Base-by-base conservation (phyloP, 352 stramenopile genomes). In the Phytophthora sp. region DNA sequence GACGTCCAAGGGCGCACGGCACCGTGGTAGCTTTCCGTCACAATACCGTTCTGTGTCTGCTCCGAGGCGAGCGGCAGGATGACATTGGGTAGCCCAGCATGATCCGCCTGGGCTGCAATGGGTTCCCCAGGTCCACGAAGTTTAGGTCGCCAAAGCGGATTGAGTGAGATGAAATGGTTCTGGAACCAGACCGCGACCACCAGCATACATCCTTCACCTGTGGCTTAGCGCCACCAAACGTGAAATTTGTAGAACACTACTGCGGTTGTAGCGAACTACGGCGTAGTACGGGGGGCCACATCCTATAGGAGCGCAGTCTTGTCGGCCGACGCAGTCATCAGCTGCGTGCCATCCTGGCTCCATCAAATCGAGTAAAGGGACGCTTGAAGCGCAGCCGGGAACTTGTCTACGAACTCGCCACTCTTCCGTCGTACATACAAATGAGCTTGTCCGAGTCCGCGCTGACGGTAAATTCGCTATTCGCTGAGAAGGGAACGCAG, bases 351-450 rank as follows among this genome's bases (percentile, higher is more conserved):
- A 71, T 98, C 91, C 0, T 85, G 79, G 71, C 85, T 97, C 91
- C 94, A 99, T 13, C 85, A 88, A 46, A 98, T 93, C 21, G 87
- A 94, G 80, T 99, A 99, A 68, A 99, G 98, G 24, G 91, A 98
- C 13, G 91, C 95, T 51, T 83, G 66, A 75, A 98, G 97, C 7
- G 82, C 71, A 4, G 66, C 56, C 12, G 86, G 86, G 64, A 95
- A 95, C 67, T 94, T 93, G 52, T 86, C 76, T 9, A 94, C 63
- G 0, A 97, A 74, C 38, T 88, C 86, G 41, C 97, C 90, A 1
- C 71, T 91, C 65, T 96, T 98, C 94, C 96, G 66, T 99, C 94
- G 74, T 98, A 99, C 20, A 99, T 78, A 59, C 79, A 90, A 67
- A 99, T 97, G 66, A 92, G 86, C 65, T 98, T 98, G 80, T 99